Conservation (phyloP, 768 basidiomycete genomes). For the Macrocybe gigantea region DNA sequence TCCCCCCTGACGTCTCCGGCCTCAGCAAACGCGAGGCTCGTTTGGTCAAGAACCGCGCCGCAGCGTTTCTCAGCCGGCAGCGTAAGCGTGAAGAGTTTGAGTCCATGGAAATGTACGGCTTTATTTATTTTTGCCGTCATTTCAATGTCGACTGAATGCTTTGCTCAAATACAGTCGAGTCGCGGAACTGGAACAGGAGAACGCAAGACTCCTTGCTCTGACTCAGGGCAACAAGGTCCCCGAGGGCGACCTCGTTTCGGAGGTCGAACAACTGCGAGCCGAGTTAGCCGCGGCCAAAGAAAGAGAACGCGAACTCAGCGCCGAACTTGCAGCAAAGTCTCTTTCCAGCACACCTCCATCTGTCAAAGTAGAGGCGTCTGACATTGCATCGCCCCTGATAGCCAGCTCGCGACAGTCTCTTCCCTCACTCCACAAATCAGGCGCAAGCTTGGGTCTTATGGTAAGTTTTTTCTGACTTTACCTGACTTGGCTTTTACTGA, state of each 20-base stretch:
- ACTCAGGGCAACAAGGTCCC: constrained; percentile 36
- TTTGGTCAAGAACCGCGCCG: constrained; percentile 87
- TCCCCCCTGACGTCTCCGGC: constrained; percentile 85
- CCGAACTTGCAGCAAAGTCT: constrained; percentile 45
- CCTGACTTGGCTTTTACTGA: constrained; percentile 10
- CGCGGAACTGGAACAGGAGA: constrained; percentile 80
- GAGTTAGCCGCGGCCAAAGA: constrained; percentile 60
- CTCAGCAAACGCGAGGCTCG: constrained; percentile 88
- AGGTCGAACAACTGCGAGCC: constrained; percentile 61
- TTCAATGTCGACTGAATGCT: constrained; percentile 3
- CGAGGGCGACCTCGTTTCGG: constrained; percentile 38
- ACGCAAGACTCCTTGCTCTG: constrained; percentile 61
- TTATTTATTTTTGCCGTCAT: constrained; percentile 8
- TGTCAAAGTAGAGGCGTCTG: constrained; percentile 57
- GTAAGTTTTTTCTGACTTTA: constrained; percentile 32
- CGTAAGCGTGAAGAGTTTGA: constrained; percentile 92
- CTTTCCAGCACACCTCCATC: constrained; percentile 18
- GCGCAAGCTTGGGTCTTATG: constrained; percentile 67
- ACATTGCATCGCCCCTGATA: constrained; percentile 42
- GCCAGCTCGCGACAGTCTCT: constrained; percentile 30
- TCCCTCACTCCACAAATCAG: constrained; percentile 49
- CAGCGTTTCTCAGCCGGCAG: constrained; percentile 87
- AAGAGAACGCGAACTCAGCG: constrained; percentile 62
- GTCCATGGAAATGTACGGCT: constrained; percentile 79
- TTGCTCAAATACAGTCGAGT: constrained; percentile 53